A percentile compares a stretch with the other conserved stretches of the same genome.
phyloP scores from a whole-genome alignment of 2,329 filamentous ascomycete species.

The Colletotrichum camelliae region DNA sequence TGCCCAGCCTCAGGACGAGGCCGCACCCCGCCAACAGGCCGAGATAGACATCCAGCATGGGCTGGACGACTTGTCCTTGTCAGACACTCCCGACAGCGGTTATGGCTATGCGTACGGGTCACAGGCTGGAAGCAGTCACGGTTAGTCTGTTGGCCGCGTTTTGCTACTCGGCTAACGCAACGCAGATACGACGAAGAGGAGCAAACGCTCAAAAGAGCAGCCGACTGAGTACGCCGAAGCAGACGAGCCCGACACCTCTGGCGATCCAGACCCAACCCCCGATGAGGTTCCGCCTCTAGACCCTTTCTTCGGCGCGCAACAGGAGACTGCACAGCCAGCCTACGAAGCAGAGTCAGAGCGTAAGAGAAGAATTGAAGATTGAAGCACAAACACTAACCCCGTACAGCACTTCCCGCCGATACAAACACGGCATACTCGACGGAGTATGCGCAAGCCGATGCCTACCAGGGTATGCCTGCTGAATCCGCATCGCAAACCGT shows the following conservation, averaged over 20 bases:
- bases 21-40: conserved; percentile 28
- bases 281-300: background rate
- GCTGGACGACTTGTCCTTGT: conserved; percentile 3
- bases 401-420: background rate
- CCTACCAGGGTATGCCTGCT: background rate
- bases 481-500: background rate
- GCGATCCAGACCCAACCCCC: background rate
- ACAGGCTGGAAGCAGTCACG: background rate
- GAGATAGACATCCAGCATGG: conserved; percentile 26
- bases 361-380: background rate
- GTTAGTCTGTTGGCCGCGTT: background rate
- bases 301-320: conserved; percentile 12
- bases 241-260: background rate
- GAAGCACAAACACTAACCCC: background rate
- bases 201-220: conserved; percentile 10
- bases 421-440: background rate
- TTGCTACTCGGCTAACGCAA: background rate
- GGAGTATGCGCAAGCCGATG: background rate
- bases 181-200: background rate
- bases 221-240: background rate
- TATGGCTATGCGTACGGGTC: background rate
- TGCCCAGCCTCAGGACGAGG: conserved; percentile 3
- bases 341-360: background rate
- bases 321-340: background rate
- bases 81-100: background rate